Evolutionary conservation across 2,329 filamentous ascomycete genomes (phyloP).

Genomic region (Sclerotinia spermophila): DNA sequence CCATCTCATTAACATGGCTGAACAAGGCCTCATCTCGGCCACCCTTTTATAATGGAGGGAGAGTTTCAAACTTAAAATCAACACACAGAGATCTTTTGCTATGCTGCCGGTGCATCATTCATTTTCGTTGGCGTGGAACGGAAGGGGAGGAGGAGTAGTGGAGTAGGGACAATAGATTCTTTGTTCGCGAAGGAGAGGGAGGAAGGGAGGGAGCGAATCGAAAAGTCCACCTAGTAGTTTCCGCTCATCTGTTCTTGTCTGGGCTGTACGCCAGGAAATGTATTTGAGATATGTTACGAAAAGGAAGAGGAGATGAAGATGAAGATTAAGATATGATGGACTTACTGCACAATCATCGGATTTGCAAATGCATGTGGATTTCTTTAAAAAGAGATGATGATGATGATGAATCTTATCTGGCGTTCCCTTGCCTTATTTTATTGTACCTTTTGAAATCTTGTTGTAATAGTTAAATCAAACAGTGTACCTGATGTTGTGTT

Average conservation of each 20-base stretch:
- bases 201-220: background rate
- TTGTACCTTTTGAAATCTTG: background rate
- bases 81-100: conserved; percentile 8
- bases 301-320: background rate
- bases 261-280: background rate
- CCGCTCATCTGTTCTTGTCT: background rate
- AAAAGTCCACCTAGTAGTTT: conserved; percentile 1
- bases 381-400: background rate
- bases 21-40: background rate
- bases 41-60: background rate
- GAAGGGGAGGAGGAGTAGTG: background rate
- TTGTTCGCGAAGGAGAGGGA: background rate
- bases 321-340: background rate
- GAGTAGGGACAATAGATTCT: background rate
- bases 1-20: background rate
- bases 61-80: conserved; percentile 1
- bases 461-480: background rate
- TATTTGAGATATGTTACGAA: background rate
- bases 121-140: conserved; percentile 12
- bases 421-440: background rate
- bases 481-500: no score
- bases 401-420: background rate
- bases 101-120: conserved; percentile 9
- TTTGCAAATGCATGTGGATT: background rate
- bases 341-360: background rate